Base-by-base conservation (phyloP, 2,329 filamentous ascomycete species). In the Neocucurbitaria cava region DNA sequence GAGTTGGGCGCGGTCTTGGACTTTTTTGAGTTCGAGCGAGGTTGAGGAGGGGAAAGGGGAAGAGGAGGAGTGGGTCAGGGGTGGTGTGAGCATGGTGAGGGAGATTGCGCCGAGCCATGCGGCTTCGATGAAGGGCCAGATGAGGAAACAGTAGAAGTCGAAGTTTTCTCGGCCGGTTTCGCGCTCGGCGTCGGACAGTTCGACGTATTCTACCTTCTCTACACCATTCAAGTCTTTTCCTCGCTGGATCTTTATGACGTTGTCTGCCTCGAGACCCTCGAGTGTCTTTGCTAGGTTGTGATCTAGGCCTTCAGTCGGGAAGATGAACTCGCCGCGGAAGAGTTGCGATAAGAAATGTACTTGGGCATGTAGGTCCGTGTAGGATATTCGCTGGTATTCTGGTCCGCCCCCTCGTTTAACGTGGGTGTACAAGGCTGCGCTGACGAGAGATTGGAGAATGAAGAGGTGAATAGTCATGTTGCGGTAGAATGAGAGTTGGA, bases 391-490 rank as follows among this genome's bases (percentile, higher is more conserved):
- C 71, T 98, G 92, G 62, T 89, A 86, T 3, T 87, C 82, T 0
- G 91, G 89, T 0, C 90, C 91, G n/a, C 94, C 94, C 15, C 95
- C 95, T 58, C 87, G 87, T 76, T 99, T 99, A 49, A 98, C 90
- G 40, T 87, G 86, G 0, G 88, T 95, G 75, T 99, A 99, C 82
- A 99, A 88, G 24, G 90, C 90, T 4, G 89, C 91, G 57, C 91
- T 95, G 20, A 98, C 91, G 4, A 99, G 82, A 0, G 94, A 90
- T 73, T 98, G 93, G 2, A 92, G 89, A 52, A 99, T 95, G 75
- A 99, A 99, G 5, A 99, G 84, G 72, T 99, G 95, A 58, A 99
- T 99, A 0, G 94, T 97, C 95, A 98, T 98, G 76, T 99, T 99
- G 47, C 95, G 89, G 78, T 99, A 99, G 76, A 99, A 99, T 0